Evolutionary conservation across 164 flowering plant species (phyloP), one percentile per base, ranked within the genome.

Genomic region (Liquidambar formosana): DNA sequence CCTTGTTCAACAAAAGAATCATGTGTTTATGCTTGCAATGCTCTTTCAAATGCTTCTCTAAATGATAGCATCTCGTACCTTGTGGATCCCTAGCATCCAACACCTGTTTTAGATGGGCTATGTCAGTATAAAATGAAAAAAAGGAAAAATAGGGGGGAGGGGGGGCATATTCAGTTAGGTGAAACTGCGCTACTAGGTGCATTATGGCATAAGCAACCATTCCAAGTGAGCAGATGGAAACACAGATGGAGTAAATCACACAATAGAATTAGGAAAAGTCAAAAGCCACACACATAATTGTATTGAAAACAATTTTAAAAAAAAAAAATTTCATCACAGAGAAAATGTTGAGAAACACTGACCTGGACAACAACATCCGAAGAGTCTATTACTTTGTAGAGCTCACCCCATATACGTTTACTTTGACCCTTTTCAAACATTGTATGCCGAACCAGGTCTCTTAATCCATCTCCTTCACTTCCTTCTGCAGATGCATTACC

Each of bases 341-440:
- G 22, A 25, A 12, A 10, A 15, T 43, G 26, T 10, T 16, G 41
- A 5, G 4, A 5, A 52, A 5, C 21, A 69, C 81, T 56, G n/a
- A 94, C 99, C 96, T 96, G 98, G 64, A 96, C 86, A 80, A 96
- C 97, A 74, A 96, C 99, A 81, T 96, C 98, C 43, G 98, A 96
- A 27, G 99, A 96, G 78, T 96, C 99, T 19, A 96, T 82, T 11
- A 96, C 99, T 86, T 96, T 96, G 85, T 93, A 94, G 57, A 96
- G 97, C 77, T 96, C 99, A 66, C 99, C 97, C 98, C 98, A 96
- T 62, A 96, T 96, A 27, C 99, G 92, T 70, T 91, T 96, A 77
- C 99, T 96, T 74, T 96, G 99, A 69, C 99, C 99, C 78, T 96
- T 96, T 68, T 96, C 99, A 86, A 96, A 96, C 99, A 96, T 92